Evolutionary conservation across 192 early-diverging fungal species (phyloP), one percentile per base, ranked within the genome.

Genomic region (Lobosporangium transversale): DNA sequence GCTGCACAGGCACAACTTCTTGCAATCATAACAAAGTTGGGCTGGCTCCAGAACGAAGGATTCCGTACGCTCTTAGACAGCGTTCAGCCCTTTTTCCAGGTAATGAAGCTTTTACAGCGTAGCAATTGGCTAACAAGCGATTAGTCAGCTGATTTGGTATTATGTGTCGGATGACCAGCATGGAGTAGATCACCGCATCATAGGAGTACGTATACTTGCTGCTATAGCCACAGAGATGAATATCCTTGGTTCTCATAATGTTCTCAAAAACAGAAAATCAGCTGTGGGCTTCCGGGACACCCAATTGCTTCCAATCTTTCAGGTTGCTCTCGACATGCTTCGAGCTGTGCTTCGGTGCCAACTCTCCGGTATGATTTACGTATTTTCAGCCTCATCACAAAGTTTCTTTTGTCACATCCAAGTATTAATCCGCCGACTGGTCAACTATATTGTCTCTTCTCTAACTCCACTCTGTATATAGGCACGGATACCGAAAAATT

Each of bases 31-130:
- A 89, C 89, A 32, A 89, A 88, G 55, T 50, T 91, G 3, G 90
- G 89, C n/a, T 94, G 92, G 92, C 80, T 87, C 23, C 92, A 91
- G 33, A 64, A 83, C 9, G 83, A 85, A 32, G 85, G 87, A 49
- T 94, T 92, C 56, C 82, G 79, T 37, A 66, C 82, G 12, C 58
- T 89, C 4, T 40, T 84, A 27, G 66, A 81, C 29, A 82, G 86
- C 17, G 57, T 89, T n/a, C 58, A 82, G 31, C 82, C 87, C 32
- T 90, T 88, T 47, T 79, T 89, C 21, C 81, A 86, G 73, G 88
- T 87, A n/a, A n/a, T n/a, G n/a, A n/a, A n/a, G n/a, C n/a, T n/a
- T n/a, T n/a, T n/a, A n/a, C n/a, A n/a, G 83, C 52, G 37, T 27
- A n/a, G 21, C 6, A 20, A 6, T 18, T 30, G n/a, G n/a, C n/a